Conservation (phyloP, 2,329 filamentous ascomycete species). For the Ilyonectria sp. region DNA sequence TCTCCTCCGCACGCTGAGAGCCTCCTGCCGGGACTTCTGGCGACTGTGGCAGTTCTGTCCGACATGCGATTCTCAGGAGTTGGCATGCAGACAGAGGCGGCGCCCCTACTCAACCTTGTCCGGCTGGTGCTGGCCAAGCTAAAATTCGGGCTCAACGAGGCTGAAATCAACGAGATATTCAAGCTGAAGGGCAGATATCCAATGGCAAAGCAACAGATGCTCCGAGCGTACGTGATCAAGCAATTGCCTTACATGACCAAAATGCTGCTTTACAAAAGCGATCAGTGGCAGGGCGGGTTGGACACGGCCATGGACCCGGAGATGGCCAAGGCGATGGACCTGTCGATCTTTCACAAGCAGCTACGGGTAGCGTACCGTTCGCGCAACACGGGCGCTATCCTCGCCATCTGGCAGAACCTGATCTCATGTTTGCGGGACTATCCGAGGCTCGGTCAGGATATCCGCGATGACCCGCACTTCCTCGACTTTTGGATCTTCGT, state of each 20-base stretch:
- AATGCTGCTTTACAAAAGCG: conserved; percentile 44
- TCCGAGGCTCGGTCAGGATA: conserved; percentile 43
- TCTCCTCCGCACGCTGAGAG: conserved; percentile 40
- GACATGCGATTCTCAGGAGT: conserved; percentile 42
- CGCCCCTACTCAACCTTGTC: conserved; percentile 51
- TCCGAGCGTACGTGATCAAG: conserved; percentile 47
- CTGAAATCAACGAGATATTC: conserved; percentile 41
- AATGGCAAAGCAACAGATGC: conserved; percentile 33
- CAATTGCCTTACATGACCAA: conserved; percentile 48
- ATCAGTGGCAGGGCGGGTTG: conserved; percentile 40
- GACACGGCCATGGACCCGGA: conserved; percentile 17
- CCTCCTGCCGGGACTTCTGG: conserved; percentile 52
- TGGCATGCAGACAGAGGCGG: conserved; percentile 34
- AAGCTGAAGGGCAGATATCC: conserved; percentile 36
- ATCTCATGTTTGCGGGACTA: conserved; percentile 43
- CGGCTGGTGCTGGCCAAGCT: conserved; percentile 38
- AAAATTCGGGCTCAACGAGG: conserved; percentile 29
- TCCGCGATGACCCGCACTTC: conserved; percentile 54
- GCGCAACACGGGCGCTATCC: conserved; percentile 49
- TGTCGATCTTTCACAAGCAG: conserved; percentile 48
- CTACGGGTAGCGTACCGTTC: conserved; percentile 49
- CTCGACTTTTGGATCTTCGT: conserved; percentile 59
- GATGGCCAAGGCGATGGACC: conserved; percentile 15
- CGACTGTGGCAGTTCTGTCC: conserved; percentile 51
- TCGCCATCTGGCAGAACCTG: conserved; percentile 54